Evolutionary conservation across 192 early-diverging fungal genomes (phyloP), one percentile per base, ranked within the genome.

Genomic region (Phlyctochytrium planicorne): DNA sequence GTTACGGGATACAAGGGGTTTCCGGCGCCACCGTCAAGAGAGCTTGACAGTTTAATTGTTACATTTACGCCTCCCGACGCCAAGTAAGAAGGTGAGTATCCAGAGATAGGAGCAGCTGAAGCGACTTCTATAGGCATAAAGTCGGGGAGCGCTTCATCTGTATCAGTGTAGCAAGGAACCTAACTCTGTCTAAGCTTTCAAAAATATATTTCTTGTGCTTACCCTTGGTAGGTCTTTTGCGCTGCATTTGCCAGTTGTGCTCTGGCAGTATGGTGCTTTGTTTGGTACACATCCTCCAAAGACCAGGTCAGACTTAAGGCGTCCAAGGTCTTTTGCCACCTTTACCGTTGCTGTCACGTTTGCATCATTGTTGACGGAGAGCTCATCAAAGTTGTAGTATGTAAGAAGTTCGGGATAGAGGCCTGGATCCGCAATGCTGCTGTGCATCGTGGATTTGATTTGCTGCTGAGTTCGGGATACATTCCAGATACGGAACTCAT

Each of bases 401-500:
- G 62, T 64, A 10, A 52, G 30, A 31, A 64, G 53, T 17, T 64
- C 17, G 12, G 62, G 52, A 32, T 64, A 37, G 27, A 32, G 33
- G 3, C 12, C 36, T 16, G 29, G 37, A 14, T 30, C 12, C 12
- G 40, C 17, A 52, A 64, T 64, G 24, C 33, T 12, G 16, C 33
- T 16, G n/a, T 55, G 24, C 62, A 64, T 64, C 2, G 25, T 64
- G 62, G 40, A 27, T 64, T 36, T 4, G 29, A 64, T 64, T 64
- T 64, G 52, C 52, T 20, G 12, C 53, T 64, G 62, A 24, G 40
- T 64, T 14, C 40, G 40, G 0, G 62, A 64, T 12, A 53, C 53
- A n/a, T 64, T 64, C 40, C 53, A 64, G 30, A 64, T 64, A 2
- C 62, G 20, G 53, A 64, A 64, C 29, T 64, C 62, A 37, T 64